A percentile compares a stretch with the other conserved stretches of the same genome.
These are phyloP conservation scores for Spinellus fusiger DNA, from an alignment of 192 early-diverging fungal genomes.

Conservation along the genomic window DNA sequence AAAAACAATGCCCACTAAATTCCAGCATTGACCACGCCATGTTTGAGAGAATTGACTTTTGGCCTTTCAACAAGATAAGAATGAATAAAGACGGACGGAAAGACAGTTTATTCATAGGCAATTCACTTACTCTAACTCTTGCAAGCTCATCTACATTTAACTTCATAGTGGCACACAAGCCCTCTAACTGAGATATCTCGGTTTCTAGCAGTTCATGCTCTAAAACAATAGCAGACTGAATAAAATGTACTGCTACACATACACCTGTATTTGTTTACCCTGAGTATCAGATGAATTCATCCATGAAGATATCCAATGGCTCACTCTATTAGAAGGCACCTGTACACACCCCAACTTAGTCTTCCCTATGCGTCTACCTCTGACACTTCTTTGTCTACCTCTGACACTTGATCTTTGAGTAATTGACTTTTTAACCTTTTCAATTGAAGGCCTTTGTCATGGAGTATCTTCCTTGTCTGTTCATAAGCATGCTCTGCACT, in stretches of 20 bases:
- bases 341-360: too few relatives aligned
- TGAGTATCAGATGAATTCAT: not conserved
- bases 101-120: not conserved
- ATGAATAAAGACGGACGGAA: not conserved
- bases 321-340: not conserved
- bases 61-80: not conserved
- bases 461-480: constrained; percentile 58
- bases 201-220: constrained; percentile 9
- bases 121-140: constrained; percentile 3
- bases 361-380: too few relatives aligned
- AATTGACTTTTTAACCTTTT: not conserved
- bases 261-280: not conserved
- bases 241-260: not conserved
- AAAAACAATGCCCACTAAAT: constrained; percentile 80
- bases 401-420: not conserved
- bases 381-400: not conserved
- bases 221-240: not conserved
- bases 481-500: constrained; percentile 42
- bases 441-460: constrained; percentile 37
- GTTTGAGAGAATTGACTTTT: constrained; percentile 14
- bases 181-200: constrained; percentile 17
- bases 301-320: not conserved
- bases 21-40: constrained; percentile 64
- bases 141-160: constrained; percentile 20
- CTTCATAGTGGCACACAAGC: constrained; percentile 11